Conservation (phyloP, 148 eudicot species). For the Camellia granthamiana region DNA sequence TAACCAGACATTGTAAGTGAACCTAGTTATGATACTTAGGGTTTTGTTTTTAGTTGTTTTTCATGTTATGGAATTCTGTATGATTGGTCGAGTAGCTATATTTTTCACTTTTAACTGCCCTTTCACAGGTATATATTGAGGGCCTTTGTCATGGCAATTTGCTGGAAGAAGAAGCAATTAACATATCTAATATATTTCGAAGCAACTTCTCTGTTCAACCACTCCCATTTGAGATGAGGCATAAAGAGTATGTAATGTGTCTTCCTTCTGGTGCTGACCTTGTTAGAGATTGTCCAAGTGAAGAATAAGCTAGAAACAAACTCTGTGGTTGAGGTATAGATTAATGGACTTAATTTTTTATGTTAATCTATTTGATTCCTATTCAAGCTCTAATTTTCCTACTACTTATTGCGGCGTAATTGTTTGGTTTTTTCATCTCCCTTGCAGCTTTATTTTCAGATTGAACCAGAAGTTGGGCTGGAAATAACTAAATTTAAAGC, state of each 20-base stretch:
- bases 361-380: neutral
- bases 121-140: conserved; percentile 79
- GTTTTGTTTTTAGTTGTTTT: neutral
- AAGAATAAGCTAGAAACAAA: conserved; percentile 88
- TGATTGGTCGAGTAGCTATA: neutral
- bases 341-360: neutral
- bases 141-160: conserved; percentile 96
- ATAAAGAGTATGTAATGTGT: conserved; percentile 61
- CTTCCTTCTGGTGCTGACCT: conserved; percentile 71
- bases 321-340: conserved; percentile 84
- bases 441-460: conserved; percentile 89
- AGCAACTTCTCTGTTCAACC: conserved; percentile 60
- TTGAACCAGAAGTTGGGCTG: conserved; percentile 73
- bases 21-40: neutral
- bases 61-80: neutral
- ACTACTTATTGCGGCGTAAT: neutral
- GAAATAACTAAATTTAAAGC: conserved; percentile 62
- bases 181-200: conserved; percentile 56
- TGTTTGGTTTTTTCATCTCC: conserved; percentile 9
- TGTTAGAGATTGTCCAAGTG: conserved; percentile 65
- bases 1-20: neutral
- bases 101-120: neutral
- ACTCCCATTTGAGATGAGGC: conserved; percentile 72
- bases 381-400: conserved; percentile 5
- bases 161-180: conserved; percentile 72